Evolutionary conservation across 83 land plant genomes (phyloP).

Genomic region (Isoetes engelmannii): DNA sequence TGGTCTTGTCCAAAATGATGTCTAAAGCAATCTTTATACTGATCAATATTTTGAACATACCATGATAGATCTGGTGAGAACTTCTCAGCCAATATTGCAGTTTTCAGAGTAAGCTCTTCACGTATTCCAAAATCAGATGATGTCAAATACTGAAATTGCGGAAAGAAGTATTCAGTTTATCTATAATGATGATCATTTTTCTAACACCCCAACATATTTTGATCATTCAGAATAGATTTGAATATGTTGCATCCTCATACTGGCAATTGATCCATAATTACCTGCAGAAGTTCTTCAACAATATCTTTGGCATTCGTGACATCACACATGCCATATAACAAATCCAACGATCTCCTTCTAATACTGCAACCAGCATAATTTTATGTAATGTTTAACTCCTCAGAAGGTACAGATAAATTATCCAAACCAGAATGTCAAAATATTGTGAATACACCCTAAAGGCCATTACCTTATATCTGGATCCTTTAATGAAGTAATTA

Average conservation of each 20-base stretch:
- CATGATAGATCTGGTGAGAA: constrained; percentile 98
- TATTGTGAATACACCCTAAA: background rate
- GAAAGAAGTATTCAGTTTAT: background rate
- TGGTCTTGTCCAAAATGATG: too few relatives aligned
- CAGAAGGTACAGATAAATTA: background rate
- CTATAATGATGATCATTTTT: background rate
- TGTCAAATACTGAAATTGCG: constrained; percentile 65
- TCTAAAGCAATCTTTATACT: background rate
- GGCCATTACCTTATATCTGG: constrained; percentile 84
- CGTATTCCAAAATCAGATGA: constrained; percentile 99
- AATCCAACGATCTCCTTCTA: constrained; percentile 89
- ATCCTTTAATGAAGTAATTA: constrained; percentile 91
- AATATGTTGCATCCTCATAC: background rate
- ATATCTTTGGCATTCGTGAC: constrained; percentile 97
- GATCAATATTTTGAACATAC: constrained; percentile 24
- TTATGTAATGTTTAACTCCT: background rate
- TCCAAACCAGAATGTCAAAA: background rate
- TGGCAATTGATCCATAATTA: constrained; percentile 9
- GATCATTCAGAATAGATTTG: too few relatives aligned
- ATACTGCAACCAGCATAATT: constrained; percentile 51
- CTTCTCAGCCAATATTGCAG: constrained; percentile 98
- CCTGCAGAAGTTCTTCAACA: constrained; percentile 98
- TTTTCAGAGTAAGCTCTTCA: constrained; percentile 90
- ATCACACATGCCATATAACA: constrained; percentile 99
- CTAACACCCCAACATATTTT: too few relatives aligned